Evolutionary conservation across 1,284 basidiomycete species (phyloP).

Genomic region (Bjerkandera adusta): DNA sequence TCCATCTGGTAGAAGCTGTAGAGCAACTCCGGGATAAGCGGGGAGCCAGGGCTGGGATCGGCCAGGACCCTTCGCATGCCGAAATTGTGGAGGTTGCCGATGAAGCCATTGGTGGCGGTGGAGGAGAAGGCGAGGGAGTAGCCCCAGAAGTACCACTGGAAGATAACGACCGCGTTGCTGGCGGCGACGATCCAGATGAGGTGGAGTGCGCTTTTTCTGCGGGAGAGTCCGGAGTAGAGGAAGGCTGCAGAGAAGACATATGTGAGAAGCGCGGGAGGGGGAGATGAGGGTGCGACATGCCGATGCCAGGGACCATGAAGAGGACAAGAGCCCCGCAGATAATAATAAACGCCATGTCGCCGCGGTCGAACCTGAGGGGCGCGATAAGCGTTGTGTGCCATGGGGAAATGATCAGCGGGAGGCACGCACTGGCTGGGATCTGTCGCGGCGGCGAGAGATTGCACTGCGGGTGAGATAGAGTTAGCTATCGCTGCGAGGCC

Average conservation of each 20-base stretch:
- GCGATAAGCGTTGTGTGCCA: slow-evolving; percentile 7
- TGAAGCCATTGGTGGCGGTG: slow-evolving; percentile 74
- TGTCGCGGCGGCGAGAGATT: neutral
- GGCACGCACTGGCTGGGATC: slow-evolving; percentile 17
- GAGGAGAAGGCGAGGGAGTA: slow-evolving; percentile 82
- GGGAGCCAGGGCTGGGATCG: slow-evolving; percentile 74
- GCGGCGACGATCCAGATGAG: slow-evolving; percentile 71
- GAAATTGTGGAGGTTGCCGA: slow-evolving; percentile 75
- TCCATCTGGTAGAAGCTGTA: slow-evolving; percentile 92
- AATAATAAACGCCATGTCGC: slow-evolving; percentile 78
- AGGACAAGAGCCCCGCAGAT: slow-evolving; percentile 79
- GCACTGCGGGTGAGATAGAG: neutral
- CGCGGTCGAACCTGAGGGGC: slow-evolving; percentile 50
- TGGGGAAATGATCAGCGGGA: no score
- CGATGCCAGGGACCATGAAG: slow-evolving; percentile 78
- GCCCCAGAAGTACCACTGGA: slow-evolving; percentile 90
- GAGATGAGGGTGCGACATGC: slow-evolving; percentile 32
- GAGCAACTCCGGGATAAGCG: slow-evolving; percentile 67
- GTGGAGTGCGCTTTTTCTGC: slow-evolving; percentile 71
- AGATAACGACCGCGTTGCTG: slow-evolving; percentile 77
- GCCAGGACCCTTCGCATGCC: slow-evolving; percentile 74
- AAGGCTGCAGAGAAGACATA: slow-evolving; percentile 46
- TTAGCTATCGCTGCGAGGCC: neutral
- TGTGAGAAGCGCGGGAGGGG: slow-evolving; percentile 3
- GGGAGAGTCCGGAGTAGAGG: slow-evolving; percentile 85